Evolutionary conservation across 306 rosid genomes (phyloP).

Genomic region (Dalbergia cochinchinensis): DNA sequence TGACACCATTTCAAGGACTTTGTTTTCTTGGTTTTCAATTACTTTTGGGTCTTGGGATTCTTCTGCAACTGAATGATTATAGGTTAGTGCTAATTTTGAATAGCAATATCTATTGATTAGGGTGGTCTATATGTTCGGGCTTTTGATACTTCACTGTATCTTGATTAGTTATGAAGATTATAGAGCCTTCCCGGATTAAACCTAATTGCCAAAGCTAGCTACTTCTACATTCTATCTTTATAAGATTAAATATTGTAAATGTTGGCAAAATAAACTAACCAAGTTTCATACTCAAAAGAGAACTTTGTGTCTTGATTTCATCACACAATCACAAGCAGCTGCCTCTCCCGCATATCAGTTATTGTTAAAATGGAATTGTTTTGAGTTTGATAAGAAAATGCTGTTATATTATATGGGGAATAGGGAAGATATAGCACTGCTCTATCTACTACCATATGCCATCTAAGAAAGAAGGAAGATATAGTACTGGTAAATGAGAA

Average conservation of each 20-base stretch:
- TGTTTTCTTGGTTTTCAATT: constrained; percentile 90
- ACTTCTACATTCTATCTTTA: constrained; percentile 16
- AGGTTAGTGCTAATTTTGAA: constrained; percentile 63
- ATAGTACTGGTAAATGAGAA: neutral
- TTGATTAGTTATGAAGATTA: constrained; percentile 9
- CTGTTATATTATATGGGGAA: constrained; percentile 12
- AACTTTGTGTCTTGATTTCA: constrained; percentile 19
- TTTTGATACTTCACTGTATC: constrained; percentile 19
- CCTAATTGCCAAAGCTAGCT: constrained; percentile 11
- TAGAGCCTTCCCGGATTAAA: neutral
- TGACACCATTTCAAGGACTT: constrained; percentile 90
- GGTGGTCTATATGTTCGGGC: neutral
- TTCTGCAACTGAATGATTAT: constrained; percentile 80
- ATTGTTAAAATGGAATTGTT: neutral
- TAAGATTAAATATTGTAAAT: neutral
- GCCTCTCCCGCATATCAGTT: constrained; percentile 25
- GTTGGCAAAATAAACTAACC: constrained; percentile 16
- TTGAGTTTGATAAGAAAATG: constrained; percentile 32
- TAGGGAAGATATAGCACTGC: constrained; percentile 17
- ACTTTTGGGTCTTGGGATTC: constrained; percentile 89
- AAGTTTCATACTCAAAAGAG: constrained; percentile 7
- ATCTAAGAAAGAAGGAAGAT: constrained; percentile 19
- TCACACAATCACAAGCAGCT: constrained; percentile 3
- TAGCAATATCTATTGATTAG: neutral
- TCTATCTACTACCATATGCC: constrained; percentile 31